These are phyloP conservation scores for Solanum tarijense DNA, from an alignment of 257 asterid genomes.

Conservation along the genomic window DNA sequence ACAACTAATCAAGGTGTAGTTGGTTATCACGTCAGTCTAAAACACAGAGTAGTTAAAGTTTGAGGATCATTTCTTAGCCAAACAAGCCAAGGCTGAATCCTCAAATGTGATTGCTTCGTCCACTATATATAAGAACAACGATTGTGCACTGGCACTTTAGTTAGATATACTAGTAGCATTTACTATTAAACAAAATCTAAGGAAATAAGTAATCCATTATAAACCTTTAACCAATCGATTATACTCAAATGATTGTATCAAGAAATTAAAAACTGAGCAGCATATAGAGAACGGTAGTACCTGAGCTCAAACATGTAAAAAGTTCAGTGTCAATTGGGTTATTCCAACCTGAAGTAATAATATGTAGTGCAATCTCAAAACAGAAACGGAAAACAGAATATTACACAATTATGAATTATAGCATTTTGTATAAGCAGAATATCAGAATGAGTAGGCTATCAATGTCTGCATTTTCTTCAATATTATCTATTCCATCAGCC, in stretches of 20 bases:
- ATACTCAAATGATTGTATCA: not conserved
- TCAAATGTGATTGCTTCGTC: too few species aligned
- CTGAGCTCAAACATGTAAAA: not conserved
- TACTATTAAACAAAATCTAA: too few species aligned
- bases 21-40: constrained; percentile 89
- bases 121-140: too few species aligned
- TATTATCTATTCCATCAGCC: not conserved
- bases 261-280: too few species aligned
- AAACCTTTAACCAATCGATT: not conserved
- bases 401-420: not conserved
- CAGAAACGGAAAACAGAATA: not conserved
- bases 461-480: not conserved
- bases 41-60: constrained; percentile 21
- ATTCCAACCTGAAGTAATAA: not conserved
- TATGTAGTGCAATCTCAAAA: not conserved
- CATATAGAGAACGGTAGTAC: not conserved
- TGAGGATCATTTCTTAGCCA: too few species aligned
- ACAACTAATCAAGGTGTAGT: constrained; percentile 37
- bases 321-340: not conserved
- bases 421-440: not conserved
- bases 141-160: not conserved
- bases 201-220: not conserved
- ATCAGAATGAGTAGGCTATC: not conserved
- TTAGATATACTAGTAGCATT: too few species aligned
- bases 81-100: too few species aligned